Base-by-base conservation (phyloP, 1,284 basidiomycete genomes). In the Heterobasidion occidentale region DNA sequence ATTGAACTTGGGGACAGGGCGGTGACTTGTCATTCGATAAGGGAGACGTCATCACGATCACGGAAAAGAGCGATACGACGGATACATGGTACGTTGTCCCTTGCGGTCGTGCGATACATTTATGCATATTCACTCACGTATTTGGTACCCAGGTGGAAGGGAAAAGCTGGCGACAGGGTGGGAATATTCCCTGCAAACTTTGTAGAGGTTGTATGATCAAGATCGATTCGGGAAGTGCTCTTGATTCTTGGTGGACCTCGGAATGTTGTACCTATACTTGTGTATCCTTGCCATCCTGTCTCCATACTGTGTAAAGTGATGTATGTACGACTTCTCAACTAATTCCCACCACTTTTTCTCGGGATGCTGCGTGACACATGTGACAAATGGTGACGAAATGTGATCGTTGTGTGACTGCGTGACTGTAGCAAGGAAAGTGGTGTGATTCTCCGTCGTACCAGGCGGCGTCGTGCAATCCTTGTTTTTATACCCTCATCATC, bases 21-120 rank as follows among this genome's bases (percentile, higher is more conserved):
- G 92, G 90, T 1, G 94, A 97, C 70, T 68, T 97, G 46, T 86
- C 88, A 1, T 90, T 97, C 68, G 77, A 73, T n/a, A 92, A 88
- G 68, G 92, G 92, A 1, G 86, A 95, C 60, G 79, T 94, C 15
- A 86, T 97, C 56, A 78, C 74, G 9, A 78, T 96, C 15, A 81
- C 84, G 17, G 78, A 88, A 67, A 89, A 83, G 72, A 92, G 84
- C 59, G 79, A 86, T 45, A 90, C 80, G 46, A 83, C 76, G 17
- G 85, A 92, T 65, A 88, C 92, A 61, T 94, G 92, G 92, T 88
- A 63, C 58, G 75, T 67, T 5, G 53, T 45, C 50, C 42, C 27
- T 14, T 15, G n/a, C 3, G 27, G 19, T 2, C 9, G 19, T 42
- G 38, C 12, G 11, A 7, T 27, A 2, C 9, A 4, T n/a, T 2